Conservation (phyloP, 805 yeast genomes). For the Clavispora vitiphila region DNA sequence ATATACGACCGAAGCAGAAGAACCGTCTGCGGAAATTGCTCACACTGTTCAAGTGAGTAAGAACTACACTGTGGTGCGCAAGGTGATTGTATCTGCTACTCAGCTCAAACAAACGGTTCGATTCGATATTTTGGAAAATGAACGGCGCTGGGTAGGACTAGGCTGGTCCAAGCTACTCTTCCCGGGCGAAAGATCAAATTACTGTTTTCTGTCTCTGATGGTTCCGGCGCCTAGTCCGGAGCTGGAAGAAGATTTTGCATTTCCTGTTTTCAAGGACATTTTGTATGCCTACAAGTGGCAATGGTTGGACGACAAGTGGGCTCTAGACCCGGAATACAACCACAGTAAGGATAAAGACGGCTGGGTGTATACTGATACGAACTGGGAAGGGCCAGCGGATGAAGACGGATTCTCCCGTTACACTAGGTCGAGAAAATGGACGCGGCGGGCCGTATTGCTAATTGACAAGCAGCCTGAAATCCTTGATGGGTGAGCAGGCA, state of each 20-base stretch:
- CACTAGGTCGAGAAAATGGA: conserved; percentile 51
- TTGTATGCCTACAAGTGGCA: conserved; percentile 44
- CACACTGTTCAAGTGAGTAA: conserved; percentile 20
- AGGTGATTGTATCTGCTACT: conserved; percentile 34
- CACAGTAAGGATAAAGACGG: conserved; percentile 38
- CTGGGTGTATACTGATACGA: conserved; percentile 51
- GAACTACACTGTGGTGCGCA: conserved; percentile 36
- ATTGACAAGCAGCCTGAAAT: conserved; percentile 17
- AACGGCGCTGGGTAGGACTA: conserved; percentile 57
- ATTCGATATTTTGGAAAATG: conserved; percentile 51
- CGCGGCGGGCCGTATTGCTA: conserved; percentile 39
- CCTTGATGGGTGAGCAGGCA: conserved; percentile 1
- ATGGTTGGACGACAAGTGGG: conserved; percentile 55
- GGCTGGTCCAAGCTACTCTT: conserved; percentile 52
- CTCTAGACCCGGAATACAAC: conserved; percentile 37
- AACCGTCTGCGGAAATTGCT: conserved; percentile 2
- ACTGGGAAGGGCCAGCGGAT: conserved; percentile 40
- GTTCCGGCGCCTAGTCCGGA: conserved; percentile 23
- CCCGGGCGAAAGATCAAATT: conserved; percentile 50
- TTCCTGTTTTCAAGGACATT: conserved; percentile 40
- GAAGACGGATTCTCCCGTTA: conserved; percentile 45
- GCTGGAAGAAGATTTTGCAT: conserved; percentile 27
- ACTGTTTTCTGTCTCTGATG: conserved; percentile 38
- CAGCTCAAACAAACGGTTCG: conserved; percentile 43
- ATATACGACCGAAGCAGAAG: conserved; percentile 3